Evolutionary conservation across 495 filamentous ascomycete genomes (phyloP), one percentile per base, ranked within the genome.

Genomic region (Lasiosphaeria miniovina): DNA sequence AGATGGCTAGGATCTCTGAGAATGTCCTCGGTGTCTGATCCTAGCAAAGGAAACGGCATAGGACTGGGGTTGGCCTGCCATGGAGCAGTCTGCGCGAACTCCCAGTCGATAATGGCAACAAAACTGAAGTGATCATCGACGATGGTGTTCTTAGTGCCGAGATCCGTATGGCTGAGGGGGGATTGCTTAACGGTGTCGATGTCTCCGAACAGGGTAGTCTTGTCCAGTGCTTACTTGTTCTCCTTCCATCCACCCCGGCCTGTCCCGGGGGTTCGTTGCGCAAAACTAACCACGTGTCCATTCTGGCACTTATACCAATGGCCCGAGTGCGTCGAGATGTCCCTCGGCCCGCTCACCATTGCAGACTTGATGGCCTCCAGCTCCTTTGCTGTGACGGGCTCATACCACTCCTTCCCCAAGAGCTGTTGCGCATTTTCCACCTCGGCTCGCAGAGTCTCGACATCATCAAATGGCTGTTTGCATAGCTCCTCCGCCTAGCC

Each of bases 241-340:
- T n/a, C n/a, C n/a, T n/a, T n/a, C n/a, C n/a, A n/a, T n/a, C n/a
- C n/a, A n/a, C n/a, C n/a, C n/a, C n/a, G n/a, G n/a, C n/a, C n/a
- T n/a, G 24, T 24, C 24, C 24, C 24, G 24, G 24, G 24, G 24
- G 24, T 24, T 24, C 24, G 24, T 24, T 24, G 24, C 24, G 2
- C 24, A 24, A 24, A 56, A 63, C 69, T 61, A 49, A 71, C 71
- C 43, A 65, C 60, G 63, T 74, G 71, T 46, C 71, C 69, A 60
- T 71, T 72, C 52, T 56, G 55, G 54, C 69, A 74, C 9, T 68
- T 67, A 48, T 72, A 74, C 71, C 69, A 74, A 61, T 74, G 71
- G 33, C 71, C 71, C 17, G 66, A 64, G 58, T 74, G 68, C 24
- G 66, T 71, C 1, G 57, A 53, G n/a, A 74, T 59, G 11, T 70